Percentiles rank a stretch among this genome's conserved stretches.
These are phyloP conservation scores for Phytophthora podocarpi DNA, from an alignment of 352 stramenopile species.

Conservation along the genomic window DNA sequence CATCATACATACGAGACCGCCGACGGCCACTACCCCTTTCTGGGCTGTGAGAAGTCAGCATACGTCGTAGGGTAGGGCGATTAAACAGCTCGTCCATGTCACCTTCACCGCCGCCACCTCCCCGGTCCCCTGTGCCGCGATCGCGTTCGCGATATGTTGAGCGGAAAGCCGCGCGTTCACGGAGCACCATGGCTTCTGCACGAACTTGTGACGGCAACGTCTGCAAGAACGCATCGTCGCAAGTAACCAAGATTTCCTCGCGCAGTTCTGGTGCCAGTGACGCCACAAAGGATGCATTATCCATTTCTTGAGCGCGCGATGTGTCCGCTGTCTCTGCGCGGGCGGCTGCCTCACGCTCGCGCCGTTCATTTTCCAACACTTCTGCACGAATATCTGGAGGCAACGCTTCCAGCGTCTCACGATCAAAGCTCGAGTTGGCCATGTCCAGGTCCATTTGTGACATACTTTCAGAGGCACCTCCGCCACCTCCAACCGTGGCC, in stretches of 20 bases:
- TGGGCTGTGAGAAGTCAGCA: conserved; percentile 75
- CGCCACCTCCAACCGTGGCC: conserved; percentile 32
- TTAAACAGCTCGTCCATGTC: conserved; percentile 75
- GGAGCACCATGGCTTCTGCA: conserved; percentile 95
- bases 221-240: conserved; percentile 95
- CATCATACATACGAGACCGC: conserved; percentile 49
- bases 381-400: conserved; percentile 97
- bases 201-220: conserved; percentile 94
- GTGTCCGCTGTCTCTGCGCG: conserved; percentile 86
- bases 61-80: conserved; percentile 75
- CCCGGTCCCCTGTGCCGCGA: conserved; percentile 30
- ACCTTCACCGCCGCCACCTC: conserved; percentile 40
- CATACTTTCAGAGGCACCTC: conserved; percentile 57
- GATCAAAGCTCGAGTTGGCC: conserved; percentile 92
- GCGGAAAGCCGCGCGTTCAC: conserved; percentile 91
- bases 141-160: conserved; percentile 62
- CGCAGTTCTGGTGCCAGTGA: conserved; percentile 95
- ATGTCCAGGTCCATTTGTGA: conserved; percentile 87
- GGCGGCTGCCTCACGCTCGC: conserved; percentile 85
- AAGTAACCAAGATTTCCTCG: conserved; percentile 97
- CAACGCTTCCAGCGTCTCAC: conserved; percentile 95
- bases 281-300: conserved; percentile 97
- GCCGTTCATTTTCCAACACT: conserved; percentile 96
- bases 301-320: conserved; percentile 97
- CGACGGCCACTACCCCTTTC: conserved; percentile 52